Percentiles rank a stretch among this genome's conserved stretches.
Conservation (phyloP, 108 stramenopile genomes). For the Skeletonema menzelii region DNA sequence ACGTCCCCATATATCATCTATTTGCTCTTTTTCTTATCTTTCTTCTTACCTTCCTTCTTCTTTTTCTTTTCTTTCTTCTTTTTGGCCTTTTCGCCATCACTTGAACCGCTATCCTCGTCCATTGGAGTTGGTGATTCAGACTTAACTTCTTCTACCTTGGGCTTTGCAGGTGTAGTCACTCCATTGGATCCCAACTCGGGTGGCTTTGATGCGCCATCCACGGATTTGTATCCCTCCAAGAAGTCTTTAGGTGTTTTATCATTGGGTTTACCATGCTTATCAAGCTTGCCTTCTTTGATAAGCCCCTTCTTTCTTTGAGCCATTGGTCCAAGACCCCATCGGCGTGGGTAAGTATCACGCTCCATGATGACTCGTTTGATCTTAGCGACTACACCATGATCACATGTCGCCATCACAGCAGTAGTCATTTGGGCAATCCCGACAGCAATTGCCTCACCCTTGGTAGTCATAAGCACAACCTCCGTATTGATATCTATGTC, state of each 20-base stretch:
- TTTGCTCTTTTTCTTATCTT: slow-evolving; percentile 82
- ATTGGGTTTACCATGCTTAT: slow-evolving; percentile 98
- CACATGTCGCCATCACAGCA: slow-evolving; percentile 98
- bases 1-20: slow-evolving; percentile 11
- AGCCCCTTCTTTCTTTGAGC: slow-evolving; percentile 97
- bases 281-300: slow-evolving; percentile 98
- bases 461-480: slow-evolving; percentile 99
- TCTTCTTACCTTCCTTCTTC: slow-evolving; percentile 48
- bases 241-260: slow-evolving; percentile 94
- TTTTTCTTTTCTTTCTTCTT: slow-evolving; percentile 36
- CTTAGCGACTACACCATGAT: slow-evolving; percentile 99
- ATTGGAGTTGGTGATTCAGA: slow-evolving; percentile 19
- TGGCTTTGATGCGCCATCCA: slow-evolving; percentile 58
- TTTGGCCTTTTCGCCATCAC: slow-evolving; percentile 37
- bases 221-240: slow-evolving; percentile 83
- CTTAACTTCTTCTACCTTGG: slow-evolving; percentile 15
- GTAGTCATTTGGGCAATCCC: slow-evolving; percentile 99
- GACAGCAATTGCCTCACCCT: slow-evolving; percentile 99
- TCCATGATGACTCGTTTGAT: slow-evolving; percentile 99
- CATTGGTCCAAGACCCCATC: slow-evolving; percentile 99
- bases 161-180: slow-evolving; percentile 12
- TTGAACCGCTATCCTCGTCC: slow-evolving; percentile 35
- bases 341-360: slow-evolving; percentile 97
- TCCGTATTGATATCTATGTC: slow-evolving; percentile 97
- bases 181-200: slow-evolving; percentile 40